These are phyloP conservation scores for Bolboschoenoplectus hybrid DNA, from an alignment of 202 grass and related monocot species.

Conservation along the genomic window DNA sequence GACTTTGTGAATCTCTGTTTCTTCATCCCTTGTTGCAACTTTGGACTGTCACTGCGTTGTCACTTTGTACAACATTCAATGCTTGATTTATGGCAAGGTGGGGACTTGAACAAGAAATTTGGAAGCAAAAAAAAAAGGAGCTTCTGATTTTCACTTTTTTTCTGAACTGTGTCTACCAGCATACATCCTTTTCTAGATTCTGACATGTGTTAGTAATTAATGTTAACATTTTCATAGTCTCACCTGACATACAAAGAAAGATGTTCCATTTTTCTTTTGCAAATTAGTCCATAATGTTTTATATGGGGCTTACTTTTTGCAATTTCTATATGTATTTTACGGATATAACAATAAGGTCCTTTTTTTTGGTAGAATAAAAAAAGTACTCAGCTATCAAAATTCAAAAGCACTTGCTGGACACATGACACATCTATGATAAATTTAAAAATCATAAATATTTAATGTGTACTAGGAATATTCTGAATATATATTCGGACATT, in stretches of 20 bases:
- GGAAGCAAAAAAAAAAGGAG: neutral
- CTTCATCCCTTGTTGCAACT: neutral
- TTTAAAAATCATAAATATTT: too few relatives aligned
- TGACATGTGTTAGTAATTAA: constrained; percentile 26
- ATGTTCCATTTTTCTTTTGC: neutral
- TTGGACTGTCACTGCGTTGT: neutral
- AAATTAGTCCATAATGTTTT: neutral
- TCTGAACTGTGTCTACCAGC: neutral
- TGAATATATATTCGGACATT: too few relatives aligned
- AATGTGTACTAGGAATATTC: too few relatives aligned
- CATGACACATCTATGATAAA: too few relatives aligned
- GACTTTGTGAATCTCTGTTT: neutral
- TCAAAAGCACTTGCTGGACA: too few relatives aligned
- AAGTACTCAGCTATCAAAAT: neutral
- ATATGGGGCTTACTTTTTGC: too few relatives aligned
- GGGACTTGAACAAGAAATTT: neutral
- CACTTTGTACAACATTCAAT: constrained; percentile 20
- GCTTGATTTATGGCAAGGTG: constrained; percentile 13
- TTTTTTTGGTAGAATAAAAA: neutral
- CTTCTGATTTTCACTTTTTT: neutral
- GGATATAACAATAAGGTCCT: neutral
- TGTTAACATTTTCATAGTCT: neutral
- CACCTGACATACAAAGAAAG: neutral
- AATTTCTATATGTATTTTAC: neutral
- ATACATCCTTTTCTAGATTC: constrained; percentile 25